phyloP scores from a whole-genome alignment of 495 filamentous ascomycete species.

The Pyrenula massariospora region DNA sequence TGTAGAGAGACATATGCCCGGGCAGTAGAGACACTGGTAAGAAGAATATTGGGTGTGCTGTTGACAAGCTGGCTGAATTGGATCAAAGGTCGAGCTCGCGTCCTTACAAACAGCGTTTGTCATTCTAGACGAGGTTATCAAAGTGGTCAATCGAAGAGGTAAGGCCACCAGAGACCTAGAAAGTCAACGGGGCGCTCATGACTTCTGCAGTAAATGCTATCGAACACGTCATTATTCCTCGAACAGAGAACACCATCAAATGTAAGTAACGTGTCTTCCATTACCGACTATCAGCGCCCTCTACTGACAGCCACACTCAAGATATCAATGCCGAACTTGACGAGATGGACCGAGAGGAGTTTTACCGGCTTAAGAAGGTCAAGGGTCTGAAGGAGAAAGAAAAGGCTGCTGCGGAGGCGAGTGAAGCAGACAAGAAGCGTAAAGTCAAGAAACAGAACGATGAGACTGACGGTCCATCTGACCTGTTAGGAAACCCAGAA shows the following conservation, averaged over 20 bases:
- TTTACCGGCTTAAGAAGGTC: constrained; percentile 95
- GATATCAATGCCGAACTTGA: constrained; percentile 99
- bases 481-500: constrained; percentile 74
- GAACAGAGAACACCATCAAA: constrained; percentile 98
- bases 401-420: constrained; percentile 28
- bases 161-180: constrained; percentile 12
- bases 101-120: constrained; percentile 76
- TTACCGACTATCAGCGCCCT: constrained; percentile 8
- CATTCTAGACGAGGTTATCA: constrained; percentile 97
- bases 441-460: constrained; percentile 20
- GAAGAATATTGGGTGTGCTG: neutral
- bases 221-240: constrained; percentile 95
- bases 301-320: constrained; percentile 12
- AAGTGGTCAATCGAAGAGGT: constrained; percentile 95
- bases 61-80: neutral
- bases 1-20: constrained; percentile 96
- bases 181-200: neutral
- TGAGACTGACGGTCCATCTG: constrained; percentile 36
- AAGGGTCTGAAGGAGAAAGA: constrained; percentile 54
- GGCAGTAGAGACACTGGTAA: constrained; percentile 92
- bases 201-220: constrained; percentile 72
- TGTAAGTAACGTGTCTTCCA: constrained; percentile 34
- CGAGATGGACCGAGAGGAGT: constrained; percentile 95
- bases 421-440: constrained; percentile 18
- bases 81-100: neutral